Evolutionary conservation across 1,139 yeast genomes (phyloP).

Genomic region (Candida sanyaensis): DNA sequence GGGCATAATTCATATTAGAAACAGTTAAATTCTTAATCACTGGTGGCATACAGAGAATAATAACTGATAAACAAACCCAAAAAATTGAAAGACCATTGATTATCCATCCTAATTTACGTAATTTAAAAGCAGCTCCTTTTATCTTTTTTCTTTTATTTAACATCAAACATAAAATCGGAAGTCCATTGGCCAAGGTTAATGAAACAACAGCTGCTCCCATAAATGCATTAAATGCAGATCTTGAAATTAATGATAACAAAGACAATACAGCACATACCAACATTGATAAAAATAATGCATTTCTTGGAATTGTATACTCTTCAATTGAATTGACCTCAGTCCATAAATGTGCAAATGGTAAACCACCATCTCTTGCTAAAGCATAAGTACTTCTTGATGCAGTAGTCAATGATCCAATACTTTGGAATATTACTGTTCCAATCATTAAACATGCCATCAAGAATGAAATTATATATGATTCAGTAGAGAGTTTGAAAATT

Average conservation of each 20-base stretch:
- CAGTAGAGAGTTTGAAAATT: conserved; percentile 70
- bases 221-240: conserved; percentile 81
- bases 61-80: conserved; percentile 62
- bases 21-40: conserved; percentile 61
- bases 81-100: conserved; percentile 60
- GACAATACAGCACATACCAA: conserved; percentile 63
- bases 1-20: conserved; percentile 72
- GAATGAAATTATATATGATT: conserved; percentile 66
- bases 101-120: conserved; percentile 65
- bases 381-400: conserved; percentile 87
- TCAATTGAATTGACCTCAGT: conserved; percentile 62
- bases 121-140: conserved; percentile 70
- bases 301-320: conserved; percentile 63
- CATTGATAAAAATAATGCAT: conserved; percentile 73
- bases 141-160: conserved; percentile 63
- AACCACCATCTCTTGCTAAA: conserved; percentile 85
- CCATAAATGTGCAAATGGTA: conserved; percentile 71
- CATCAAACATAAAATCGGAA: conserved; percentile 68
- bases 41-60: conserved; percentile 74
- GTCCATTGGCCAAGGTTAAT: conserved; percentile 72
- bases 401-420: conserved; percentile 79
- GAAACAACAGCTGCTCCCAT: conserved; percentile 86
- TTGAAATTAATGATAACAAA: conserved; percentile 64
- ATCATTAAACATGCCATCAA: conserved; percentile 65
- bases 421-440: conserved; percentile 75